Evolutionary conservation across 768 basidiomycete species (phyloP).

Genomic region (Podaxis sp.): DNA sequence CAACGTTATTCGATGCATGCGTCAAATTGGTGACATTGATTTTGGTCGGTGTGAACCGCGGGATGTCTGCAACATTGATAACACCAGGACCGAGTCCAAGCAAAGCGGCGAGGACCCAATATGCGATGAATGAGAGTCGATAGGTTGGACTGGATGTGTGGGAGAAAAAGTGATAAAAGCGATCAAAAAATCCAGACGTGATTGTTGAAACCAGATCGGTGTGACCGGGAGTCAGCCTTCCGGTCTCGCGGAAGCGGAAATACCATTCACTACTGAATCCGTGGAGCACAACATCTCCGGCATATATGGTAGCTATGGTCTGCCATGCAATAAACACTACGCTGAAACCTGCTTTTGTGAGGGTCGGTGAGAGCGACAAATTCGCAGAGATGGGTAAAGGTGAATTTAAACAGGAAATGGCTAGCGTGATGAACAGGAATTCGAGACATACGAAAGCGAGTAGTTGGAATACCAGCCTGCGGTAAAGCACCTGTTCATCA

Average conservation of each 20-base stretch:
- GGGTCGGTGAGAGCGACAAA: neutral
- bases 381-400: neutral
- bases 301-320: neutral
- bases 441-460: too few relatives aligned
- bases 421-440: neutral
- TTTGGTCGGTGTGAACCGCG: neutral
- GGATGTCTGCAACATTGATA: neutral
- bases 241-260: neutral
- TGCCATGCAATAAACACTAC: neutral
- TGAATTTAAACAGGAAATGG: neutral
- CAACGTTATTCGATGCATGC: neutral
- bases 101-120: neutral
- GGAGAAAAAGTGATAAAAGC: neutral
- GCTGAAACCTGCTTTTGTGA: neutral
- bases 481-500: too few relatives aligned
- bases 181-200: neutral
- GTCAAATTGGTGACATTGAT: neutral
- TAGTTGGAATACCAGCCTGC: too few relatives aligned
- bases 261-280: conserved; percentile 1
- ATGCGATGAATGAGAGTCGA: neutral
- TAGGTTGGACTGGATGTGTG: neutral
- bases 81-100: neutral
- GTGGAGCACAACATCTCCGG: neutral
- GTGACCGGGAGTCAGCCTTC: neutral
- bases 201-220: neutral